Evolutionary conservation across 305 asterid genomes (phyloP), one percentile per base, ranked within the genome.

Genomic region (Fraxinus sp.): DNA sequence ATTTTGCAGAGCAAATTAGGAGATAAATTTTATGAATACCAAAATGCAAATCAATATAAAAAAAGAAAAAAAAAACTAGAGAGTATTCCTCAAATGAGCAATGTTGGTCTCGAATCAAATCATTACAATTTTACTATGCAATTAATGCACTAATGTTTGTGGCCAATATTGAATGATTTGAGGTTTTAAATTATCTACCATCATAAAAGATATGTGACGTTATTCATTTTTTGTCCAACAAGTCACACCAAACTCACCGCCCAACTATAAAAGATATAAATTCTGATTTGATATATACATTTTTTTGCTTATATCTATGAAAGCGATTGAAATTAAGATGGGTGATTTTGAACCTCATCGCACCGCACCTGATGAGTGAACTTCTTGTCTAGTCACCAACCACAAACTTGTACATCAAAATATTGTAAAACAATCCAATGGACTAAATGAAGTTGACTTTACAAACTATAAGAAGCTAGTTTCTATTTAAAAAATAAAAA

Each of bases 191-290:
- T 46, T 74, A 74, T 74, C 73, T 9, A 52, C 57, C 30, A 46
- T 80, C 18, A 37, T 78, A 80, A 57, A 84, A 52, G 73, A 66
- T 79, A 83, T 76, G 86, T 84, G 26, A 18, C 36, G 30, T 5
- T 8, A 1, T 64, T 24, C 9, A 9, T 66, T 24, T 10, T 22
- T 20, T 72, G 87, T 79, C 84, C 83, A 73, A 73, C 74, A 84
- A 82, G 83, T 87, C 80, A 72, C 84, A 87, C 81, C 85, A 79
- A 35, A 82, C 10, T 14, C 76, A 71, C 44, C 76, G 76, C 44
- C 76, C 76, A 1, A 32, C 13, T 30, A 71, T 71, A 30, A 36
- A 70, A 70, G 32, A 52, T 28, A 76, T 82, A 79, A 79, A 76
- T 80, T 35, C 14, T 0, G 75, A 68, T 59, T 79, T 77, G 83